Base-by-base conservation (phyloP, 257 asterid species). In the Catharanthus roseus region DNA sequence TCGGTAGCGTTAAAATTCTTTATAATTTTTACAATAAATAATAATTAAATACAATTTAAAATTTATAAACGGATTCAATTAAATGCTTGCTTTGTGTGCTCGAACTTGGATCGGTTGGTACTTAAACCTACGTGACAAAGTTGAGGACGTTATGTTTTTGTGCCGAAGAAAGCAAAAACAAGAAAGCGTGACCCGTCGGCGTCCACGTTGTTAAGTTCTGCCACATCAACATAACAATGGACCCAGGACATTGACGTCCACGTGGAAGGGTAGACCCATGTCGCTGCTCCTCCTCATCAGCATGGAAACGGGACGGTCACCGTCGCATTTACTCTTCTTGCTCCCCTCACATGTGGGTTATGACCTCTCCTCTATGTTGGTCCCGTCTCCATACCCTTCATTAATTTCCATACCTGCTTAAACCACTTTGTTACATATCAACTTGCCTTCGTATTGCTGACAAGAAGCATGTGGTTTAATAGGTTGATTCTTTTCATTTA, bases 241-340 rank as follows among this genome's bases (percentile, higher is more conserved):
- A 38, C 13, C 81, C 82, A 54, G 36, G 89, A 82, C 4, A 66
- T 36, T 41, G 86, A 82, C 83, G 18, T 72, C 85, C 84, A 82
- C 86, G 78, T 86, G 82, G 88, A 72, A n/a, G 42, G 38, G 23
- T 58, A 23, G 5, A 51, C 56, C 74, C 83, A 72, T 78, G 80
- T 75, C 86, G 58, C 16, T 57, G 33, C 21, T 11, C 11, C 19
- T 28, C 19, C 9, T 36, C 62, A 54, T 53, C 65, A 7, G 7
- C 41, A 38, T 7, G 3, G 41, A 38, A 66, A 38, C 66, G 26
- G 24, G 77, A 73, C 70, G 66, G 44, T 72, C 76, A 39, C 76
- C 76, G 65, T 73, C 72, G 41, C 60, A 65, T 58, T 75, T 63
- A 78, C 70, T 78, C 16, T 24, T 49, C 55, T 60, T 76, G 65